Conservation (phyloP, 768 basidiomycete genomes). For the Podaxis rugospora region DNA sequence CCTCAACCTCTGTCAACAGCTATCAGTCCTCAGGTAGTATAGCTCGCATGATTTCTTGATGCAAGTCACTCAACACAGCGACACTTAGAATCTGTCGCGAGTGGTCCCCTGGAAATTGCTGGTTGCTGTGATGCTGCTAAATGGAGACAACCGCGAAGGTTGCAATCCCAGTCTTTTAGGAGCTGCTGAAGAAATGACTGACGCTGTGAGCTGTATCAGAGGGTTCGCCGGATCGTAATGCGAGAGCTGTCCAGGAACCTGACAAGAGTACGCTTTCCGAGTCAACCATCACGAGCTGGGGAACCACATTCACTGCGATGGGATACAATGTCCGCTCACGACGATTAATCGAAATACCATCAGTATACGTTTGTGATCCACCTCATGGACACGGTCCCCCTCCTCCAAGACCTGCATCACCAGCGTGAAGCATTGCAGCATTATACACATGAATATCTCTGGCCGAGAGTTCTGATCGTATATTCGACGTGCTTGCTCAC, state of each 20-base stretch:
- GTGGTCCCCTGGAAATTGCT: too few relatives aligned
- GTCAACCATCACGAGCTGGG: constrained; percentile 41
- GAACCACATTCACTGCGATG: constrained; percentile 47
- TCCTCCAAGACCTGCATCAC: constrained; percentile 26
- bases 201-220: constrained; percentile 48
- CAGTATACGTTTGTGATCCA: constrained; percentile 43
- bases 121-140: too few relatives aligned
- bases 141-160: constrained; percentile 55
- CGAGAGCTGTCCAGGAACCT: not conserved
- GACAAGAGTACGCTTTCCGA: constrained; percentile 14
- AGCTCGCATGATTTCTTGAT: too few relatives aligned
- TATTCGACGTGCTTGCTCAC: constrained; percentile 16
- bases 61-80: too few relatives aligned
- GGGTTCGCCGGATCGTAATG: constrained; percentile 31
- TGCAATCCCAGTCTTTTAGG: constrained; percentile 64
- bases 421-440: not conserved
- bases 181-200: constrained; percentile 52
- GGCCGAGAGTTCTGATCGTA: too few relatives aligned
- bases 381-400: constrained; percentile 27
- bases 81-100: too few relatives aligned
- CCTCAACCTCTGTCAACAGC: too few relatives aligned
- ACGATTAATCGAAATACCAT: constrained; percentile 52
- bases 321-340: constrained; percentile 53
- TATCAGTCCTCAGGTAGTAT: too few relatives aligned
- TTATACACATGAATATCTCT: too few relatives aligned